Percentiles rank a stretch among this genome's conserved stretches.
Evolutionary conservation across 129 eudicot species (phyloP).

Genomic region (Solidago caesia): DNA sequence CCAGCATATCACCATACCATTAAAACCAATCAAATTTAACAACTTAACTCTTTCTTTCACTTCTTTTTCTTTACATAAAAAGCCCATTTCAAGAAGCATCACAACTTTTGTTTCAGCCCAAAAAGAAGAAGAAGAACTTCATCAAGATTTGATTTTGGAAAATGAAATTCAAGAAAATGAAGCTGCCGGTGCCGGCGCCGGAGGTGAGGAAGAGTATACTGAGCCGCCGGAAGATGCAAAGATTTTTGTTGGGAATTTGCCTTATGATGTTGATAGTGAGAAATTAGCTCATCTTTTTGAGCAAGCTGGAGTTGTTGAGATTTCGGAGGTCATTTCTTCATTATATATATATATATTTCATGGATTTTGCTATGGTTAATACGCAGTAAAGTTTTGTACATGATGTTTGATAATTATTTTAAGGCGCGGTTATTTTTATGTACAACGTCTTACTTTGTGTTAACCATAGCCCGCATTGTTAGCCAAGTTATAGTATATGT

Average conservation of each 20-base stretch:
- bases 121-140: constrained; percentile 40
- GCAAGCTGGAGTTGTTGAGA: constrained; percentile 67
- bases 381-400: neutral
- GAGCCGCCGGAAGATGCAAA: constrained; percentile 65
- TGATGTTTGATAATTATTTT: neutral
- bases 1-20: constrained; percentile 22
- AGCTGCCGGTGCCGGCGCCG: constrained; percentile 17
- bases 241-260: constrained; percentile 68
- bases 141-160: constrained; percentile 5
- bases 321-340: constrained; percentile 47
- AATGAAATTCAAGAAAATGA: constrained; percentile 12
- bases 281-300: constrained; percentile 57
- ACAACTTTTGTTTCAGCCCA: constrained; percentile 33
- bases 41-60: constrained; percentile 30
- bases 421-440: too few species aligned
- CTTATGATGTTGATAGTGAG: constrained; percentile 60
- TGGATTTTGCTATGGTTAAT: too few species aligned
- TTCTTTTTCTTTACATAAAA: constrained; percentile 29
- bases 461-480: too few species aligned
- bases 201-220: constrained; percentile 20
- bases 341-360: neutral
- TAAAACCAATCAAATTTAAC: constrained; percentile 40
- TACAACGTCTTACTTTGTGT: too few species aligned
- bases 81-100: constrained; percentile 24
- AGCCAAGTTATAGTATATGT: too few species aligned